Percentiles rank a stretch among this genome's conserved stretches.
Conservation (phyloP, 1,284 basidiomycete genomes). For the Malassezia dermatis region DNA sequence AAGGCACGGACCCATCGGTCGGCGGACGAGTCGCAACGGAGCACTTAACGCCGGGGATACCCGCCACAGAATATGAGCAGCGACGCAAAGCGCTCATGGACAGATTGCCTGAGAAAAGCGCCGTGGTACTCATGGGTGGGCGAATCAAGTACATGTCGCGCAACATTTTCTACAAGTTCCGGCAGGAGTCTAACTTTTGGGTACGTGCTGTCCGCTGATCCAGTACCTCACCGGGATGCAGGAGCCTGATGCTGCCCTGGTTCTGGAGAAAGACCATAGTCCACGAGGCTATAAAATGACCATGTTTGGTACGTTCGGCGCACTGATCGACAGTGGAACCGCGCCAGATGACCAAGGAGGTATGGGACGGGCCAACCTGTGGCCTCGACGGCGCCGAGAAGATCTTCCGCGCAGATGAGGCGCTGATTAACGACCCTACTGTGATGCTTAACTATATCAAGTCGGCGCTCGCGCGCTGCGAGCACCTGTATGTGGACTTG, state of each 20-base stretch:
- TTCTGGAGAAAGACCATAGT: constrained; percentile 47
- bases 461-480: constrained; percentile 22
- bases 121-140: constrained; percentile 70
- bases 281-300: constrained; percentile 72
- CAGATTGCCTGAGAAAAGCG: constrained; percentile 61
- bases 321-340: constrained; percentile 50
- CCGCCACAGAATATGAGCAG: constrained; percentile 68
- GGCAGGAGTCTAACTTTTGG: constrained; percentile 55
- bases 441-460: constrained; percentile 31
- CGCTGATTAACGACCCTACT: constrained; percentile 29
- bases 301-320: constrained; percentile 56
- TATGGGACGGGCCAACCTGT: constrained; percentile 79
- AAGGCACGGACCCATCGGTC: constrained; percentile 18
- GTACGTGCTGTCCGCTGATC: not conserved
- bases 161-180: constrained; percentile 58
- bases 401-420: constrained; percentile 45
- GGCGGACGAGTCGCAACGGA: constrained; percentile 26
- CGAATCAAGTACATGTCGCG: constrained; percentile 67
- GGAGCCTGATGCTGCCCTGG: constrained; percentile 77
- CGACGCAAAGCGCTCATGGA: constrained; percentile 67
- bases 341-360: constrained; percentile 65
- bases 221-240: constrained; percentile 60
- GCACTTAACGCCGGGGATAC: constrained; percentile 78
- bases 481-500: constrained; percentile 42
- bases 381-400: constrained; percentile 32